Percentiles rank a stretch among this genome's conserved stretches.
Evolutionary conservation across 2,329 filamentous ascomycete species (phyloP).

Genomic region (Fusarium ramigenum): DNA sequence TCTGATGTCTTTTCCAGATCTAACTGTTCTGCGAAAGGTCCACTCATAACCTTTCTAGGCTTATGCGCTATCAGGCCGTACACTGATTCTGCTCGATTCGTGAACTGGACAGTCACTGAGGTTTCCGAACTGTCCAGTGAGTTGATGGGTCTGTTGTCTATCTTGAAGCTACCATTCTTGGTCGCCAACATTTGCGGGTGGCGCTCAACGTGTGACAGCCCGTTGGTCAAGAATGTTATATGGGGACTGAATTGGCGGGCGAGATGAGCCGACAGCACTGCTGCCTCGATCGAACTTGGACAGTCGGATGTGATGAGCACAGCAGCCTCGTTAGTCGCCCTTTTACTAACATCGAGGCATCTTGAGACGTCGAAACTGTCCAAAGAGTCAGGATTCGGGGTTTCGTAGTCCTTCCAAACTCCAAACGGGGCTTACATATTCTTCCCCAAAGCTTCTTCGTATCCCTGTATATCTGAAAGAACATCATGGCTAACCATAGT

Average conservation of each 20-base stretch:
- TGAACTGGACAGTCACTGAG: not conserved
- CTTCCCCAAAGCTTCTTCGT: not conserved
- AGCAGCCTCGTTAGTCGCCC: rapidly evolving
- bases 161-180: rapidly evolving
- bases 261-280: not conserved
- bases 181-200: not conserved
- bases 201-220: not conserved
- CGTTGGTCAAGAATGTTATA: not conserved
- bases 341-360: rapidly evolving
- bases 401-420: not conserved
- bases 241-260: not conserved
- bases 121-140: rapidly evolving
- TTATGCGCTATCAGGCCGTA: not conserved
- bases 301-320: not conserved
- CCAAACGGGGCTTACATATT: not conserved
- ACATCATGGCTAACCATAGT: not conserved
- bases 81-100: rapidly evolving
- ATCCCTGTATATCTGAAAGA: not conserved
- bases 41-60: rapidly evolving
- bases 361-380: not conserved
- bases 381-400: rapidly evolving
- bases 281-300: not conserved
- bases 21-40: not conserved
- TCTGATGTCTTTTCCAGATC: not conserved
- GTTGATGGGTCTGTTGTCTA: not conserved